Percentiles rank a stretch among this genome's conserved stretches.
Conservation (phyloP, 2,329 filamentous ascomycete genomes). For the Amauroascus verrucosus region DNA sequence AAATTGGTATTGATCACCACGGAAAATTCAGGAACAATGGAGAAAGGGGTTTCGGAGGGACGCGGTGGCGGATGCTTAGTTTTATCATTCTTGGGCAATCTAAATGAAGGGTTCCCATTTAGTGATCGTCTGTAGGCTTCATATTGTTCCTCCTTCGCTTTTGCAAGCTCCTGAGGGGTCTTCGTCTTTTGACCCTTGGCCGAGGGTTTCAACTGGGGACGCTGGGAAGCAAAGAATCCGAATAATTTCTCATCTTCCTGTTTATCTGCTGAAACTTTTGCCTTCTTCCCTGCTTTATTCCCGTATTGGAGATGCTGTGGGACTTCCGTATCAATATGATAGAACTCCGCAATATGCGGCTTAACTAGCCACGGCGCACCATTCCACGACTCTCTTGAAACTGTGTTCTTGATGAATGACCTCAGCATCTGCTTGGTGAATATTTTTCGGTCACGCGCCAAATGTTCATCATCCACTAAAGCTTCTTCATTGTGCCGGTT, state of each 20-base stretch:
- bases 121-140: constrained; percentile 41
- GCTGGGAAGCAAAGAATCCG: constrained; percentile 41
- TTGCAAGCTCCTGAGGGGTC: constrained; percentile 38
- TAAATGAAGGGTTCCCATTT: constrained; percentile 37
- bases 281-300: constrained; percentile 68
- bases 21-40: constrained; percentile 5
- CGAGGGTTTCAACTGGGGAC: constrained; percentile 60
- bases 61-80: background rate
- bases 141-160: constrained; percentile 38
- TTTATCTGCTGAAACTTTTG: constrained; percentile 56
- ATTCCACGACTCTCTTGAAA: constrained; percentile 84
- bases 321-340: constrained; percentile 78
- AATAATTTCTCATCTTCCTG: constrained; percentile 41
- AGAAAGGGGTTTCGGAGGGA: background rate
- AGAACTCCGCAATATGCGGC: constrained; percentile 67
- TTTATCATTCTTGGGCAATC: constrained; percentile 15
- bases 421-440: constrained; percentile 93
- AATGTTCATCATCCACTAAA: constrained; percentile 68
- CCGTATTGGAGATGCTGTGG: constrained; percentile 75
- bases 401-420: constrained; percentile 88
- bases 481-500: constrained; percentile 60
- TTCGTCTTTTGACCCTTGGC: constrained; percentile 60
- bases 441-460: constrained; percentile 75
- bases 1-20: constrained; percentile 9
- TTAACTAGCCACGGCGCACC: constrained; percentile 97